phyloP scores from a whole-genome alignment of 108 stramenopile species.

The Skeletonema grethae region DNA sequence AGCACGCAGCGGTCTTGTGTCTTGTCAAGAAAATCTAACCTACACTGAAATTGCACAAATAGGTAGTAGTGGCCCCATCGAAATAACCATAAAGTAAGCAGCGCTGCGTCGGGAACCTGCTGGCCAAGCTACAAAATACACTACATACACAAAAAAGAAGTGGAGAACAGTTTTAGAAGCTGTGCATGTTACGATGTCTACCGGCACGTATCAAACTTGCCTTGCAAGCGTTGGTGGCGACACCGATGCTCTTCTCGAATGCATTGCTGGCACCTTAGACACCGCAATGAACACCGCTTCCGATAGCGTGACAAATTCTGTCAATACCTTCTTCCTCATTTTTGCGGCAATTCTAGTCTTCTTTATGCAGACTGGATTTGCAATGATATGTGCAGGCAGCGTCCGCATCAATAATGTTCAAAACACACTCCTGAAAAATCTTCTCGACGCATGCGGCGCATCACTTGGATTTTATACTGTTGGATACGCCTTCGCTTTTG shows the following conservation, averaged over 20 bases:
- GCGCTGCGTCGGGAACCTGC: too few species aligned
- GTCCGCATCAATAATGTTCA: slow-evolving; percentile 83
- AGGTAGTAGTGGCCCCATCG: too few species aligned
- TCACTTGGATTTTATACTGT: slow-evolving; percentile 75
- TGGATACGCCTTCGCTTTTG: slow-evolving; percentile 82
- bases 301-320: slow-evolving; percentile 7
- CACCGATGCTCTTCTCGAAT: slow-evolving; percentile 26
- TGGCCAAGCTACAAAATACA: too few species aligned
- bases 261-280: slow-evolving; percentile 18
- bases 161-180: too few species aligned
- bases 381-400: slow-evolving; percentile 79
- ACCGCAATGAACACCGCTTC: neutral
- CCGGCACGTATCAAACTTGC: slow-evolving; percentile 8
- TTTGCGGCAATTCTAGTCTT: slow-evolving; percentile 75
- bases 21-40: too few species aligned
- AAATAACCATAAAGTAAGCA: too few species aligned
- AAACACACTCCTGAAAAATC: slow-evolving; percentile 89
- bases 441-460: slow-evolving; percentile 84
- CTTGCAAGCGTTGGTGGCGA: slow-evolving; percentile 1
- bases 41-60: too few species aligned
- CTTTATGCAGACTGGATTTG: slow-evolving; percentile 88
- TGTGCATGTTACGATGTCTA: neutral
- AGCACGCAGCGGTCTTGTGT: too few species aligned
- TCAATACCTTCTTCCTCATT: slow-evolving; percentile 61
- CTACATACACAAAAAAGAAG: too few species aligned